Evolutionary conservation across 768 basidiomycete genomes (phyloP).

Genomic region (Asterophora parasitica): DNA sequence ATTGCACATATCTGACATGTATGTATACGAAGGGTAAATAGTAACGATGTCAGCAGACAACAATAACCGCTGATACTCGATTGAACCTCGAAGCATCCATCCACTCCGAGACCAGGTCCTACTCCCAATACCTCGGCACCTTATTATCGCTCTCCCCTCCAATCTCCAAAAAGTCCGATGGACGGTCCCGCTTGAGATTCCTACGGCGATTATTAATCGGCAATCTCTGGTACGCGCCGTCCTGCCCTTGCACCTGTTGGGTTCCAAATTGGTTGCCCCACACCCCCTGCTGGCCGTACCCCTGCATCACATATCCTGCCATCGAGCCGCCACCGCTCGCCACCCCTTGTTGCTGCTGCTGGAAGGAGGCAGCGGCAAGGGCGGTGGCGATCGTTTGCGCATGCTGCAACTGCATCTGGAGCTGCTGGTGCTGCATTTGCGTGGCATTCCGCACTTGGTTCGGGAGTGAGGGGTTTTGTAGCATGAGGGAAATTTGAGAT

Average conservation of each 20-base stretch:
- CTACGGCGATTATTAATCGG: constrained; percentile 78
- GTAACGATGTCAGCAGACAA: too few species aligned
- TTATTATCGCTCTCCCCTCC: constrained; percentile 61
- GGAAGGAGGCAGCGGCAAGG: constrained; percentile 53
- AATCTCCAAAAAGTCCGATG: constrained; percentile 79
- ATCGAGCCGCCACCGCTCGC: constrained; percentile 33
- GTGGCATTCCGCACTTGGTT: constrained; percentile 70
- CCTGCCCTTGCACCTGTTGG: constrained; percentile 64
- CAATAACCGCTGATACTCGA: too few species aligned
- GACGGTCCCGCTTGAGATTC: constrained; percentile 75
- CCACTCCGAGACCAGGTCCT: constrained; percentile 10
- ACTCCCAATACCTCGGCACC: constrained; percentile 77
- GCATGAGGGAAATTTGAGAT: constrained; percentile 70
- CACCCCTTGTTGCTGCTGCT: constrained; percentile 46
- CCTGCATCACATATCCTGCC: constrained; percentile 35
- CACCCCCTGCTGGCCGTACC: constrained; percentile 26
- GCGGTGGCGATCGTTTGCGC: constrained; percentile 70
- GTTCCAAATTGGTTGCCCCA: constrained; percentile 50
- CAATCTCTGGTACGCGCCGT: constrained; percentile 83
- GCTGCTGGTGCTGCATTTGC: constrained; percentile 77
- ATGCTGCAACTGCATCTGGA: constrained; percentile 75
- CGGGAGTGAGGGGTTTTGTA: constrained; percentile 75
- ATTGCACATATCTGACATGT: too few species aligned
- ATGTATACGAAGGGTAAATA: too few species aligned
- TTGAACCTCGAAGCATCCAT: too few species aligned